phyloP scores from a whole-genome alignment of 305 asterid genomes.

The Coffea humblotiana region DNA sequence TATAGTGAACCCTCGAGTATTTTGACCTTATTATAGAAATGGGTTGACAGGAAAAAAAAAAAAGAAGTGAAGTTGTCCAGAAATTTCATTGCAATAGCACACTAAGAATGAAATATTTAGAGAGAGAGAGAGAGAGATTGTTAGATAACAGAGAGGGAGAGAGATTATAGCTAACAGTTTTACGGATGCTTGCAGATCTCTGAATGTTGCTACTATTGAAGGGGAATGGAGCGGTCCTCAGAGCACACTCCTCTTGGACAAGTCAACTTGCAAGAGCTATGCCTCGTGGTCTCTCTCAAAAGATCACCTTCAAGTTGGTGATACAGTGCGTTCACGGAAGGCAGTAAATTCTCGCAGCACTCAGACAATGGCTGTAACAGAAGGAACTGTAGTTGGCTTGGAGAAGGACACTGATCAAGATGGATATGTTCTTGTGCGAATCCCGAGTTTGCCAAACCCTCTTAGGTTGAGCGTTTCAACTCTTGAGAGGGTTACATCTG shows the following conservation, averaged over 20 bases:
- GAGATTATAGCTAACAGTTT: background rate
- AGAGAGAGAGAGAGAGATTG: background rate
- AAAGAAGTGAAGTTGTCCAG: background rate
- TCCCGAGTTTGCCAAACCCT: constrained; percentile 41
- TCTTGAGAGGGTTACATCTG: constrained; percentile 53
- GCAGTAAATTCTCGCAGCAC: constrained; percentile 31
- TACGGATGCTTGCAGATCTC: constrained; percentile 44
- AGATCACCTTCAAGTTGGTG: constrained; percentile 60
- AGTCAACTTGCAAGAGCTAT: constrained; percentile 36
- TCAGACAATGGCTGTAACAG: constrained; percentile 36
- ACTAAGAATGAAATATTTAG: background rate
- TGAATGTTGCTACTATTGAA: constrained; percentile 38
- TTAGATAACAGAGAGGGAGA: background rate
- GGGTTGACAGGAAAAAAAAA: background rate
- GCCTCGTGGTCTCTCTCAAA: constrained; percentile 59
- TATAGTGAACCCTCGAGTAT: background rate
- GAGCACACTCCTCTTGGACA: constrained; percentile 35
- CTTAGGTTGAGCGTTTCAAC: constrained; percentile 42
- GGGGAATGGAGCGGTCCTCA: constrained; percentile 48
- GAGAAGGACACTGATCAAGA: constrained; percentile 58
- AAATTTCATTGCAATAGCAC: no score
- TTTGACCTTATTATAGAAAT: no score
- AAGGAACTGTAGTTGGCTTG: constrained; percentile 57
- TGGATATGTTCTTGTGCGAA: constrained; percentile 48
- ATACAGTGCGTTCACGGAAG: constrained; percentile 56